These are phyloP conservation scores for Salvia miltiorrhiza DNA, from an alignment of 257 asterid genomes.

Conservation along the genomic window DNA sequence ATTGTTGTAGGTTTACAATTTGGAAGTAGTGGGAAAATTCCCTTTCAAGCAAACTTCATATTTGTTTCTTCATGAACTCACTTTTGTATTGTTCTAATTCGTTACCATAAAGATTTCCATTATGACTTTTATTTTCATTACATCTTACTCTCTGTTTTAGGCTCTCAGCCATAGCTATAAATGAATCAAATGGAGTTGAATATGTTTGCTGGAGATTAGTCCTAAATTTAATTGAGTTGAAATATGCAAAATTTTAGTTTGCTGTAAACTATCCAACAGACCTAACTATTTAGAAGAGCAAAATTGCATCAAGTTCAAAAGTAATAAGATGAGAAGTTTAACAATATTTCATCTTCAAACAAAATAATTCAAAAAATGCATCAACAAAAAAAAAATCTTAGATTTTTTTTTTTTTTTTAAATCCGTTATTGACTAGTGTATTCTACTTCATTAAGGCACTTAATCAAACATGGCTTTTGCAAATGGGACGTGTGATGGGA, in stretches of 20 bases:
- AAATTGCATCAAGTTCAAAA: too few species aligned
- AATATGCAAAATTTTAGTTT: too few species aligned
- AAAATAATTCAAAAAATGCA: too few species aligned
- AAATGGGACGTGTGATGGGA: conserved; percentile 19
- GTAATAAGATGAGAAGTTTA: too few species aligned
- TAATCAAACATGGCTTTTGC: background rate
- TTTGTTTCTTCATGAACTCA: background rate
- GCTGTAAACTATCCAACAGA: too few species aligned
- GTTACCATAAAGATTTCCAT: background rate
- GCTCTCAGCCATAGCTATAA: background rate
- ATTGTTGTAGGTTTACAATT: conserved; percentile 20
- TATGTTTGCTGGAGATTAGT: background rate
- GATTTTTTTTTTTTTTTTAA: background rate
- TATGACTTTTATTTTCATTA: background rate
- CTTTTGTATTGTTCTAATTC: background rate
- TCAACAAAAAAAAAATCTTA: background rate
- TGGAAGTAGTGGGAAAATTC: conserved; percentile 22
- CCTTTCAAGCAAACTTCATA: conserved; percentile 8
- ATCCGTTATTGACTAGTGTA: background rate
- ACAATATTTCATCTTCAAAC: too few species aligned
- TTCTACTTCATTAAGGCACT: background rate
- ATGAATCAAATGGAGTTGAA: background rate
- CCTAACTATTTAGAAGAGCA: too few species aligned
- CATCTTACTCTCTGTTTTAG: background rate
- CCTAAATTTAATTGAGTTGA: too few species aligned